phyloP scores from a whole-genome alignment of 345 rosid genomes.

The Ceriops decandra region DNA sequence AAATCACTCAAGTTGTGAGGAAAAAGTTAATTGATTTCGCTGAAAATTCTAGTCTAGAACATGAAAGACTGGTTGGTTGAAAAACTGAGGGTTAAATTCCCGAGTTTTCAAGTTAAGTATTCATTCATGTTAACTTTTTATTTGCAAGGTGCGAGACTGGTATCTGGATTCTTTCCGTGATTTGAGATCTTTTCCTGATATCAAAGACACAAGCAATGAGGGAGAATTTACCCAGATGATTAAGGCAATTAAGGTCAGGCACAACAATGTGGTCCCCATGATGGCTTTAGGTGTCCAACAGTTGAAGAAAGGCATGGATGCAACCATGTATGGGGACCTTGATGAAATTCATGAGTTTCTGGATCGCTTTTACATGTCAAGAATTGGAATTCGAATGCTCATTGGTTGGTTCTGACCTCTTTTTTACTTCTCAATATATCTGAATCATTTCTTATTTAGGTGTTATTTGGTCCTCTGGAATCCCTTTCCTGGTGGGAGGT shows the following conservation, averaged over 20 bases:
- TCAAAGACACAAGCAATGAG: constrained; percentile 63
- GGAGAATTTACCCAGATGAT: constrained; percentile 82
- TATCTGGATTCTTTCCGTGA: constrained; percentile 94
- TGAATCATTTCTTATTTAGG: not conserved
- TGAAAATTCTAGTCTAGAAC: no score
- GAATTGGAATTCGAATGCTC: constrained; percentile 93
- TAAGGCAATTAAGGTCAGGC: constrained; percentile 90
- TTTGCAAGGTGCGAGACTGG: constrained; percentile 88
- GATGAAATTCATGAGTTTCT: constrained; percentile 88
- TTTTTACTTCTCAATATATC: not conserved
- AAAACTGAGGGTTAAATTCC: no score
- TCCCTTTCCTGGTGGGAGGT: not conserved
- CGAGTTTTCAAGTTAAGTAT: not conserved
- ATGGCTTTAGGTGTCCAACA: constrained; percentile 97
- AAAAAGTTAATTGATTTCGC: no score
- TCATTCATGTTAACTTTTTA: not conserved
- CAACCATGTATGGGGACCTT: constrained; percentile 51
- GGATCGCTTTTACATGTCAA: constrained; percentile 88
- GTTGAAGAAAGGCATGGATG: constrained; percentile 64
- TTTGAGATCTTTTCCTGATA: constrained; percentile 72
- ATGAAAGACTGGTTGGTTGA: no score
- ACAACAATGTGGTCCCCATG: constrained; percentile 91
- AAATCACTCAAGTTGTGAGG: no score
- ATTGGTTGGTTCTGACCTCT: constrained; percentile 53
- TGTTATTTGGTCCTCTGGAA: not conserved